Evolutionary conservation across 208 protist genomes (phyloP).

Genomic region (Dictyostelium gargantuum): DNA sequence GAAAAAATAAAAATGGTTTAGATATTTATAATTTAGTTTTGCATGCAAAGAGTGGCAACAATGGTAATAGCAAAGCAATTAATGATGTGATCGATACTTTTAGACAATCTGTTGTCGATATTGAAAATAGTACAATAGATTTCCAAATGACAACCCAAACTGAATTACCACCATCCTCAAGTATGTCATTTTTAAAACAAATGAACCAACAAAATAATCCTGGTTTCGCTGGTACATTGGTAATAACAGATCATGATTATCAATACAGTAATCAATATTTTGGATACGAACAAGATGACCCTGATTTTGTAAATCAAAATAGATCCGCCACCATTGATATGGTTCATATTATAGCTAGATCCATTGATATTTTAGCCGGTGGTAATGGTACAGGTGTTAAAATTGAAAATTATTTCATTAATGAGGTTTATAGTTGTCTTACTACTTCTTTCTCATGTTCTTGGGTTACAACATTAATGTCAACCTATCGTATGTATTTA

Average conservation of each 20-base stretch:
- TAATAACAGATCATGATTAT: conserved; percentile 48
- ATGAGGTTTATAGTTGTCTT: background rate
- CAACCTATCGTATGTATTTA: background rate
- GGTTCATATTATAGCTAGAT: background rate
- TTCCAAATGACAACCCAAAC: background rate
- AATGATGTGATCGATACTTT: background rate
- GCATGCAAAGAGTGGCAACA: background rate
- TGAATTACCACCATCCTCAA: conserved; percentile 53
- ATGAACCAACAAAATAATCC: background rate
- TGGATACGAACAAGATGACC: background rate
- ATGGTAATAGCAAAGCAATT: background rate
- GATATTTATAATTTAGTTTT: background rate
- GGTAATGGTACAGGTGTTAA: background rate
- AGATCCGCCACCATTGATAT: background rate
- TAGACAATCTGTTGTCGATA: background rate
- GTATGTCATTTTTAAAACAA: conserved; percentile 42
- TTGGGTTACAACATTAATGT: background rate
- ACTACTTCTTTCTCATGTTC: background rate
- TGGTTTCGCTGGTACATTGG: background rate
- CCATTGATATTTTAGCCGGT: conserved; percentile 10
- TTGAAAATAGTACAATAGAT: background rate
- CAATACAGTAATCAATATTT: conserved; percentile 43
- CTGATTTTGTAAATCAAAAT: background rate
- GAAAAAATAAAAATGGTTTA: background rate
- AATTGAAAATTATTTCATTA: background rate